These are phyloP conservation scores for Cladosporium sp. DNA, from an alignment of 2,329 filamentous ascomycete genomes.

Conservation along the genomic window DNA sequence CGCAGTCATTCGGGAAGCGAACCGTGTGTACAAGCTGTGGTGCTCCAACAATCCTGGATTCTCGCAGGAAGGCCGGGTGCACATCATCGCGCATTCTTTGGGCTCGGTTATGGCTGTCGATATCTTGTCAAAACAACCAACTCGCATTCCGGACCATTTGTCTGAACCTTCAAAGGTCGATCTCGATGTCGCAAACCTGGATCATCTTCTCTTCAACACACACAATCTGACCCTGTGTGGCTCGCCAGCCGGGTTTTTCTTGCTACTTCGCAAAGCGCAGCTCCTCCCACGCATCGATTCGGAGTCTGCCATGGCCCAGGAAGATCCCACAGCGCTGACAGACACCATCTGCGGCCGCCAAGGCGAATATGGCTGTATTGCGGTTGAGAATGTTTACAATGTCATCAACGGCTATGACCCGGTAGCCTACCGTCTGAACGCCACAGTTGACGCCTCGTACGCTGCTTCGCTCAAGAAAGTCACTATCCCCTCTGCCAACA, in stretches of 20 bases:
- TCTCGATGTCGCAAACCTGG: constrained; percentile 35
- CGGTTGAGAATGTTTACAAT: constrained; percentile 96
- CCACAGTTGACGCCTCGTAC: constrained; percentile 80
- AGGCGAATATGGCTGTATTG: constrained; percentile 83
- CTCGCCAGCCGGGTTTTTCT: constrained; percentile 88
- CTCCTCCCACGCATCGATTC: constrained; percentile 76
- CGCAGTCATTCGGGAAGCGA: constrained; percentile 85
- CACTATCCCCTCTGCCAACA: constrained; percentile 72
- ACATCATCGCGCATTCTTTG: constrained; percentile 89
- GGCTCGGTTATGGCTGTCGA: constrained; percentile 95
- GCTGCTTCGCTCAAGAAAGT: constrained; percentile 74
- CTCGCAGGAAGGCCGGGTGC: constrained; percentile 72
- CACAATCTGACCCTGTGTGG: constrained; percentile 86
- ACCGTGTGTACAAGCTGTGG: constrained; percentile 94
- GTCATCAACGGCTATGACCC: constrained; percentile 75
- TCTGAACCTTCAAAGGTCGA: constrained; percentile 34
- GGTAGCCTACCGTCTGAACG: constrained; percentile 90
- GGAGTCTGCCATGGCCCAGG: constrained; percentile 72
- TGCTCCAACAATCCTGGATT: constrained; percentile 91
- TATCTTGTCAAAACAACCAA: constrained; percentile 86
- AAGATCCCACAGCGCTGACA: constrained; percentile 53
- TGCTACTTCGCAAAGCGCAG: constrained; percentile 73
- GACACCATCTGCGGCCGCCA: constrained; percentile 70
- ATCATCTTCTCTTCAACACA: constrained; percentile 84
- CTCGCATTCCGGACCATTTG: constrained; percentile 55